Percentiles rank a stretch among this genome's conserved stretches.
These are phyloP conservation scores for Fusarium papillatum DNA, from an alignment of 2,329 filamentous ascomycete species.

Conservation along the genomic window DNA sequence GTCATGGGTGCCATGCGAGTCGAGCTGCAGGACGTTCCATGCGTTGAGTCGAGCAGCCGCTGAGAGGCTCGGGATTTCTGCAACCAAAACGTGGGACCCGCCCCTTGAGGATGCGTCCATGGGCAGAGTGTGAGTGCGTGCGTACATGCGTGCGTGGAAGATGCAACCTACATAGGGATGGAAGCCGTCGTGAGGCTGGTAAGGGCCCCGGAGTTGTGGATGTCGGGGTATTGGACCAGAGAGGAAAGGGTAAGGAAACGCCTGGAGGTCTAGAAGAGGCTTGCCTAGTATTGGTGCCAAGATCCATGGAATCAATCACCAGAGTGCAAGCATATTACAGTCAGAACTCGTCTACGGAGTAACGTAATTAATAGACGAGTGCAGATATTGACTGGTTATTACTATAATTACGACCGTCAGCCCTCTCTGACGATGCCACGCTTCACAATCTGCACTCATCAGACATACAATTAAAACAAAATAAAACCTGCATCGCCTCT, in stretches of 20 bases:
- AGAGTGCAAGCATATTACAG: background rate
- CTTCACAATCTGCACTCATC: background rate
- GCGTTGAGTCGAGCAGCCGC: constrained; percentile 14
- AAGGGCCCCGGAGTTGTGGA: constrained; percentile 7
- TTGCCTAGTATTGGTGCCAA: background rate
- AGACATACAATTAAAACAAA: background rate
- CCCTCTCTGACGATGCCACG: background rate
- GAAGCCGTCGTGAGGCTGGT: constrained; percentile 15
- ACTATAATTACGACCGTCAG: background rate
- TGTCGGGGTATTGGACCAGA: constrained; percentile 9
- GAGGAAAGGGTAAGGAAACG: constrained; percentile 14
- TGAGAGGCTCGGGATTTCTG: constrained; percentile 17
- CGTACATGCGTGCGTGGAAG: background rate
- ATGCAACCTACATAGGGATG: background rate
- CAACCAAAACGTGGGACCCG: constrained; percentile 3
- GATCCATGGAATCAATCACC: background rate
- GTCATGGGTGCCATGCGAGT: constrained; percentile 38
- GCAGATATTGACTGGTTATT: background rate
- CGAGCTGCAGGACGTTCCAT: constrained; percentile 26
- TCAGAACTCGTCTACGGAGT: background rate
- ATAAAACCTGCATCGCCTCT: background rate
- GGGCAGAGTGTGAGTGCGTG: background rate
- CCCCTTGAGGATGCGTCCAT: constrained; percentile 5
- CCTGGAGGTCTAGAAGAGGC: constrained; percentile 10
- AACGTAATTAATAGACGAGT: background rate